phyloP scores from a whole-genome alignment of 768 basidiomycete species.

The Boletus sensibilis region DNA sequence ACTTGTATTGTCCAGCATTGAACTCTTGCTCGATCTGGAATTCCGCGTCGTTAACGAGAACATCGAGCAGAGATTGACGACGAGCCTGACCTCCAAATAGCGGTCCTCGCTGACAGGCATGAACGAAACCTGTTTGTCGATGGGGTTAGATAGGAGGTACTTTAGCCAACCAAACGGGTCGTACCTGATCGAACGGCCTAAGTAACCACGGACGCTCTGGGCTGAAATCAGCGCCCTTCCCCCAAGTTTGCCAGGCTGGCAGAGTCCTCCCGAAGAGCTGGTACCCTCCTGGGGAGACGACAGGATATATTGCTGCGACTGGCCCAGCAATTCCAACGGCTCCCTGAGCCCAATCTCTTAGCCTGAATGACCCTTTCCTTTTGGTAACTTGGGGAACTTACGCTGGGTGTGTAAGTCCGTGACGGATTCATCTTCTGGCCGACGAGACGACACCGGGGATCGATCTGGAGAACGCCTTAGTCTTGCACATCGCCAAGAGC shows the following conservation, averaged over 20 bases:
- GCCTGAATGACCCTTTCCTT: neutral
- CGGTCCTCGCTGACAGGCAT: conserved; percentile 45
- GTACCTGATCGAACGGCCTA: conserved; percentile 59
- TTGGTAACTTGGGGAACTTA: conserved; percentile 22
- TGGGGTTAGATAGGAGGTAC: neutral
- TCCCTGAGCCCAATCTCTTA: conserved; percentile 39
- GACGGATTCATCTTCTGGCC: conserved; percentile 79
- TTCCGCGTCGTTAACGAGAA: neutral
- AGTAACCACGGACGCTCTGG: conserved; percentile 58
- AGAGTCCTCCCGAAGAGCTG: conserved; percentile 63
- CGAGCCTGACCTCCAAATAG: conserved; percentile 44
- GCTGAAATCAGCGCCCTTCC: conserved; percentile 46
- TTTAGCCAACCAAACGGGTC: neutral
- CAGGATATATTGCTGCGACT: conserved; percentile 63
- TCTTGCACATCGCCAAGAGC: neutral
- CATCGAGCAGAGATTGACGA: neutral
- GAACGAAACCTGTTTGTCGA: conserved; percentile 45
- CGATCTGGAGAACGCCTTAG: conserved; percentile 38
- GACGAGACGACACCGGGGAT: conserved; percentile 55
- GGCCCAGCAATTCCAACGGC: conserved; percentile 70
- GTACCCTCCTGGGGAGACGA: conserved; percentile 65
- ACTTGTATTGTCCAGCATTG: conserved; percentile 51
- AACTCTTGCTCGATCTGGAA: conserved; percentile 49
- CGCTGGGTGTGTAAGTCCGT: conserved; percentile 61
- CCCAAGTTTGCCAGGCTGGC: conserved; percentile 66